Percentiles rank a stretch among this genome's conserved stretches.
These are phyloP conservation scores for Globisporangium splendens DNA, from an alignment of 352 stramenopile species.

Conservation along the genomic window DNA sequence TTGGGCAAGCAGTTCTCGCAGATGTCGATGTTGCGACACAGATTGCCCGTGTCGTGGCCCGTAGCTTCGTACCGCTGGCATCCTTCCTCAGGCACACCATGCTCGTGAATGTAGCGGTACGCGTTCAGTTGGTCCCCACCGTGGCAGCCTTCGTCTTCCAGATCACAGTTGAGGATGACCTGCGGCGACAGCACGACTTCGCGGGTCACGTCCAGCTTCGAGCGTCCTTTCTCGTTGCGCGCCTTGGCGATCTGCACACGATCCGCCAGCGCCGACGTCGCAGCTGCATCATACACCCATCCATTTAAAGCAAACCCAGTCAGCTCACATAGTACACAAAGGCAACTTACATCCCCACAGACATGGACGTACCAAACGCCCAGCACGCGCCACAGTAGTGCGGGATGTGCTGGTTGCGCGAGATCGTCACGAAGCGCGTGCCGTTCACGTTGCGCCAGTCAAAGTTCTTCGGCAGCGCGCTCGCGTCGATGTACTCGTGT, in stretches of 20 bases:
- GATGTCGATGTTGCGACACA: conserved; percentile 84
- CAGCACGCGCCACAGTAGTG: conserved; percentile 90
- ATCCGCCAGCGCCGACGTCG: conserved; percentile 84
- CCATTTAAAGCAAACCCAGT: no score
- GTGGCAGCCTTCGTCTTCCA: conserved; percentile 88
- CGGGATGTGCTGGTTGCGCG: conserved; percentile 83
- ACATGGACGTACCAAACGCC: conserved; percentile 57
- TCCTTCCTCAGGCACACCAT: conserved; percentile 92
- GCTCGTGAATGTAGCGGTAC: conserved; percentile 91
- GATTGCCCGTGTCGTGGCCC: conserved; percentile 87
- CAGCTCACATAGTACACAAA: conserved; percentile 7
- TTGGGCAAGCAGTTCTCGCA: conserved; percentile 90
- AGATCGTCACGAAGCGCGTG: conserved; percentile 81
- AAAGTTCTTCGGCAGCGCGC: conserved; percentile 89
- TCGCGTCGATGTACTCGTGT: conserved; percentile 60
- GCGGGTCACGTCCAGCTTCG: conserved; percentile 58
- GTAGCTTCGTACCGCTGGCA: conserved; percentile 93
- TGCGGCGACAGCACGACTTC: conserved; percentile 84
- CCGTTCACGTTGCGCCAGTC: conserved; percentile 89
- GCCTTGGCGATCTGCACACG: conserved; percentile 83
- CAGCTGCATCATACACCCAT: conserved; percentile 26
- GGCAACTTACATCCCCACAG: neutral
- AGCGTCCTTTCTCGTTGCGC: conserved; percentile 42
- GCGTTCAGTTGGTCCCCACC: conserved; percentile 90
- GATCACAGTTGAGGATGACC: conserved; percentile 87